Evolutionary conservation across 2,329 filamentous ascomycete species (phyloP).

Genomic region (Botrytis aclada): DNA sequence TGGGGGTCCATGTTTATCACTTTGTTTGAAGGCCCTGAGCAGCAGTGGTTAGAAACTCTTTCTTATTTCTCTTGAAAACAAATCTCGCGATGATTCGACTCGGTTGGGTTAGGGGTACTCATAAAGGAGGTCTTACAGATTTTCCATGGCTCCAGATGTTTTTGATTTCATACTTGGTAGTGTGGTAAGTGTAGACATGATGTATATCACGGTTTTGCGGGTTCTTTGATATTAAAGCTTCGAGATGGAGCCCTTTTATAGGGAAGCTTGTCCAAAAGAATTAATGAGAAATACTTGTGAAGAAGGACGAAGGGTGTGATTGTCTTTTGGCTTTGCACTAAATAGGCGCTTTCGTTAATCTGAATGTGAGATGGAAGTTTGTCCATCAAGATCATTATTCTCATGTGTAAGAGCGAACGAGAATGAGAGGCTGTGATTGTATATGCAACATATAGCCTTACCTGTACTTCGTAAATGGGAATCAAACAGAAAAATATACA

Average conservation of each 20-base stretch:
- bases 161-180: neutral
- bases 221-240: neutral
- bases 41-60: neutral
- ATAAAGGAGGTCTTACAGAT: neutral
- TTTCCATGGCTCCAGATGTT: neutral
- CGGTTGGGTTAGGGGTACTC: neutral
- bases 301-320: neutral
- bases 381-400: neutral
- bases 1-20: neutral
- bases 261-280: neutral
- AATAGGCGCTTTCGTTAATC: neutral
- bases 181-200: neutral
- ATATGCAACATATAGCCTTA: neutral
- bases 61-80: neutral
- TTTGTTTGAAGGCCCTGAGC: neutral
- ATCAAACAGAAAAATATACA: neutral
- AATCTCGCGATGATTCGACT: neutral
- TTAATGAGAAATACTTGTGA: neutral
- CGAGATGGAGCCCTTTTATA: neutral
- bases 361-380: neutral
- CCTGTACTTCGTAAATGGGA: neutral
- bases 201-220: neutral
- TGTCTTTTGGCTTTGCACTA: neutral
- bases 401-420: neutral
- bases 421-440: neutral